These are phyloP conservation scores for Colletotrichum tabaci DNA, from an alignment of 2,329 filamentous ascomycete genomes.

Conservation along the genomic window DNA sequence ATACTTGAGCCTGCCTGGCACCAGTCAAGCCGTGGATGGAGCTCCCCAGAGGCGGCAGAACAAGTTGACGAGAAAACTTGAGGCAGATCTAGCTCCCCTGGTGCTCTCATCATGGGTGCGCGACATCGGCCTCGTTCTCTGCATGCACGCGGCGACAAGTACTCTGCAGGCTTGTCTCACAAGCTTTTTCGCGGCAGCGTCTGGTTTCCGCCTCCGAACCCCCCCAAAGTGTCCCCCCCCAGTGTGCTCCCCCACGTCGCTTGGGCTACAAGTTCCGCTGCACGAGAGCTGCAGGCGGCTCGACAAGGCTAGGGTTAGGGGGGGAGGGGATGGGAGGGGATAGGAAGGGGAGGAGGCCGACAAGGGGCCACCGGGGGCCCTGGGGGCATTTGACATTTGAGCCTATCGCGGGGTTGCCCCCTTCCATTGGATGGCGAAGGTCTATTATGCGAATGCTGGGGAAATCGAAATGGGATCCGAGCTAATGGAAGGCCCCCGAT, in stretches of 20 bases:
- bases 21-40: no score
- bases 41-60: no score
- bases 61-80: no score
- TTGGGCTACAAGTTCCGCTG: slow-evolving; percentile 27
- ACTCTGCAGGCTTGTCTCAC: slow-evolving; percentile 33
- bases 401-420: not conserved
- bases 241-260: slow-evolving; percentile 26
- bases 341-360: not conserved
- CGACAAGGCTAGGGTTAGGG: not conserved
- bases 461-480: slow-evolving; percentile 42
- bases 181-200: slow-evolving; percentile 30
- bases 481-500: slow-evolving; percentile 40
- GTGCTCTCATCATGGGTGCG: not conserved
- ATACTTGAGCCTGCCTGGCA: no score
- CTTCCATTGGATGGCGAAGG: slow-evolving; percentile 26
- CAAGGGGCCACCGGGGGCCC: not conserved
- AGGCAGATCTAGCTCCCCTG: slow-evolving; percentile 18
- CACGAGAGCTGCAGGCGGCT: slow-evolving; percentile 32
- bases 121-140: not conserved
- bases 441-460: slow-evolving; percentile 41
- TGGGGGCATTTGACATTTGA: not conserved
- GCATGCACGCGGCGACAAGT: slow-evolving; percentile 16
- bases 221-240: not conserved
- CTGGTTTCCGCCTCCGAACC: slow-evolving; percentile 5
- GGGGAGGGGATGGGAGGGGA: not conserved